These are phyloP conservation scores for Elsinoe perseae DNA, from an alignment of 2,329 filamentous ascomycete species.

Conservation along the genomic window DNA sequence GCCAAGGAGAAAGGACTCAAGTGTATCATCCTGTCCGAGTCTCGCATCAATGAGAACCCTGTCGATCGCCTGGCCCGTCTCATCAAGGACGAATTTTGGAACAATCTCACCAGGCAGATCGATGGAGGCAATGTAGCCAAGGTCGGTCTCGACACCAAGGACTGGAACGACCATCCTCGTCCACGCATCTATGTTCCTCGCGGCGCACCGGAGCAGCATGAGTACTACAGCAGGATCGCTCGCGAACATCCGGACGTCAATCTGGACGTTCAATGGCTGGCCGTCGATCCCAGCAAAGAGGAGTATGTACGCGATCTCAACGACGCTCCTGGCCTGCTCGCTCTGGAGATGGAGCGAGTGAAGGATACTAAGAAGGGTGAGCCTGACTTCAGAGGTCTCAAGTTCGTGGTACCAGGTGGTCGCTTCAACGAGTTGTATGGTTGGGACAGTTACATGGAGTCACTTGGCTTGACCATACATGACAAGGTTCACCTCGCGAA, in stretches of 20 bases:
- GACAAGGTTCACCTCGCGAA: conserved; percentile 82
- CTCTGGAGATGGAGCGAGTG: conserved; percentile 70
- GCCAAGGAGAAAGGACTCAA: conserved; percentile 86
- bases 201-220: conserved; percentile 77
- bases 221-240: conserved; percentile 80
- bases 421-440: conserved; percentile 98
- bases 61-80: conserved; percentile 79
- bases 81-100: conserved; percentile 88
- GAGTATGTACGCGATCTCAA: conserved; percentile 79
- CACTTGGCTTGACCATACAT: conserved; percentile 77
- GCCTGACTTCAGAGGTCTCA: conserved; percentile 66
- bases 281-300: conserved; percentile 52
- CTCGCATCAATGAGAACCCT: conserved; percentile 87
- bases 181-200: conserved; percentile 86
- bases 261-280: conserved; percentile 76
- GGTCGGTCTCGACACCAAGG: conserved; percentile 84
- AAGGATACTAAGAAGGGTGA: conserved; percentile 60
- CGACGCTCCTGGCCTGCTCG: conserved; percentile 76
- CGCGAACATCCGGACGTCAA: conserved; percentile 71
- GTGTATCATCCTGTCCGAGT: conserved; percentile 84
- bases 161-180: conserved; percentile 83
- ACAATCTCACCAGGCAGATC: conserved; percentile 78
- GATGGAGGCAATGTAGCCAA: conserved; percentile 81
- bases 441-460: conserved; percentile 99
- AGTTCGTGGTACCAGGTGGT: conserved; percentile 95